These are phyloP conservation scores for Globisporangium paddicum DNA, from an alignment of 352 stramenopile species.

Conservation along the genomic window DNA sequence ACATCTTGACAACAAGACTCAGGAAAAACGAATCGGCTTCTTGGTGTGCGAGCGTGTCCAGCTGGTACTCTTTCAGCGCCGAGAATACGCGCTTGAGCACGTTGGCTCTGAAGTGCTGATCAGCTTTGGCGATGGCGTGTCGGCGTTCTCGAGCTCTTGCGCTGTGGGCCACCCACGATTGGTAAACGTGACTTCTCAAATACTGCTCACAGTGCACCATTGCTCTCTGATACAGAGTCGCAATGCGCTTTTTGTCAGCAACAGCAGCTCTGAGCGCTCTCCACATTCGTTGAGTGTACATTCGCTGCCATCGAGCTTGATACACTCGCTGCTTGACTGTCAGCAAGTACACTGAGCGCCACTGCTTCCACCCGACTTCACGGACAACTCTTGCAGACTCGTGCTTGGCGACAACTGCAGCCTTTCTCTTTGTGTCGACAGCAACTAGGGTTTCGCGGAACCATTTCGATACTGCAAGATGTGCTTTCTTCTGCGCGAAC, in stretches of 20 bases:
- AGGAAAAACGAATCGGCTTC: not conserved
- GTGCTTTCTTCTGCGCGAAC: not conserved
- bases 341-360: not conserved
- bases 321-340: not conserved
- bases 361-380: conserved; percentile 1
- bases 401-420: not conserved
- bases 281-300: not conserved
- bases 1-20: not conserved
- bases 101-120: not conserved
- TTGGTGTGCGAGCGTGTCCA: not conserved
- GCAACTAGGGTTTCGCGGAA: not conserved
- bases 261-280: not conserved
- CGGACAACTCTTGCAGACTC: not conserved
- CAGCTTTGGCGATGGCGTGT: not conserved
- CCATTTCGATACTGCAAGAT: conserved; percentile 2
- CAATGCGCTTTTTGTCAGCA: not conserved
- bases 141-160: not conserved
- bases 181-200: not conserved
- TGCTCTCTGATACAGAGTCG: not conserved
- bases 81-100: not conserved
- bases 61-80: not conserved
- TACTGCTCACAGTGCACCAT: not conserved
- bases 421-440: not conserved
- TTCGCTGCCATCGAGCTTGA: not conserved
- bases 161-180: not conserved